Base-by-base conservation (phyloP, 2,329 filamentous ascomycete genomes). In the Davidsoniella eucalypti region DNA sequence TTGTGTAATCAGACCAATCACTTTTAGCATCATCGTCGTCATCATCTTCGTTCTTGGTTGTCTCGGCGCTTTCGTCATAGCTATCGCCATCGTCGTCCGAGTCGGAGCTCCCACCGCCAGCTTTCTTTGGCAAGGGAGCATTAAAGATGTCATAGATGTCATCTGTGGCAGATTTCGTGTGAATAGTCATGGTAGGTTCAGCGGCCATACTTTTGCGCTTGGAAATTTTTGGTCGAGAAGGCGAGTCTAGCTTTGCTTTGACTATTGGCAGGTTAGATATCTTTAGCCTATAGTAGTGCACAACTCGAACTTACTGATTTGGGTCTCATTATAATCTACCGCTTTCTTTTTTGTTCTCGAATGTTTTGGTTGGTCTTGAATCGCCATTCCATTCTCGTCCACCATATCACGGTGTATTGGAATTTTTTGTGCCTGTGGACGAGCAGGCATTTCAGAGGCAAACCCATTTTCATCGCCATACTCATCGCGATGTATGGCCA, bases 61-160 rank as follows among this genome's bases (percentile, higher is more conserved):
- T 57, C 23, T 65, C 63, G 25, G 65, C 64, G 14, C 18, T 25
- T 16, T 25, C 29, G 62, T 59, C 26, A 64, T 59, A 33, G 29
- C 25, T 33, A 36, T 49, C 47, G 12, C 29, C 29, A 42, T 42
- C 21, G 41, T 44, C 38, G 40, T 53, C 49, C 5, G 39, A 49
- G 7, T 41, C 21, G 23, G 44, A 44, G 52, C 51, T 47, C 60
- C 14, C 56, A 60, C 54, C 56, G 61, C 49, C 29, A 14, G 41
- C 18, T 26, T 38, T 43, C 41, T 53, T 50, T 51, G 67, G 65
- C 17, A 90, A 64, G 1, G 92, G 90, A 52, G 92, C 84, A 59
- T 92, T 96, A 66, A 96, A 98, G 44, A 98, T 86, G 52, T 87
- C 87, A 59, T 96, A 96, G 48, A 98, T 95, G 58, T 98, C 92